Evolutionary conservation across 345 rosid genomes (phyloP).

Genomic region (Populus euphratica): DNA sequence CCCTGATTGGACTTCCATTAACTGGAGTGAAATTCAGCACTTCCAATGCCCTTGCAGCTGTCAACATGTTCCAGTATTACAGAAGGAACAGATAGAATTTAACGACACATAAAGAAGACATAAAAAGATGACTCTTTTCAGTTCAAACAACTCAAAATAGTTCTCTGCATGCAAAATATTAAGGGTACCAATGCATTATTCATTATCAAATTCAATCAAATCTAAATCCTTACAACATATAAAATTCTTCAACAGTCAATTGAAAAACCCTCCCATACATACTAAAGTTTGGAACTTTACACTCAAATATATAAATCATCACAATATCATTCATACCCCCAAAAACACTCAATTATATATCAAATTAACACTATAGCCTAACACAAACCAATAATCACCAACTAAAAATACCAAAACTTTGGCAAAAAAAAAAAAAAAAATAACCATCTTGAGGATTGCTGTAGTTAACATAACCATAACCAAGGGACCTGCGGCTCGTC

Average conservation of each 20-base stretch:
- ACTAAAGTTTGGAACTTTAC: background rate
- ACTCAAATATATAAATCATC: background rate
- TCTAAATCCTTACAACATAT: background rate
- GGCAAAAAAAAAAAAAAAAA: background rate
- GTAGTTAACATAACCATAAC: slow-evolving; percentile 87
- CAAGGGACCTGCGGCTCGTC: slow-evolving; percentile 72
- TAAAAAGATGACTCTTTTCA: background rate
- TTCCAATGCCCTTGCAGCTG: slow-evolving; percentile 89
- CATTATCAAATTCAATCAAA: background rate
- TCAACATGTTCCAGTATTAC: background rate
- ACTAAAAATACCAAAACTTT: background rate
- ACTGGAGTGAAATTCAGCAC: slow-evolving; percentile 69
- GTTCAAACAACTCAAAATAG: background rate
- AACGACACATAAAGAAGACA: background rate
- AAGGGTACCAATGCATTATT: background rate
- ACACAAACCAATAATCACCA: background rate
- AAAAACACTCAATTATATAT: background rate
- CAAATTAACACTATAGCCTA: background rate
- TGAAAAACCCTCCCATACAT: background rate
- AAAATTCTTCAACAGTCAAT: background rate
- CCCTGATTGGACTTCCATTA: slow-evolving; percentile 70
- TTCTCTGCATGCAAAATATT: background rate
- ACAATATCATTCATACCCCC: background rate
- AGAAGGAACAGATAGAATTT: background rate
- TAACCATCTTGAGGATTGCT: slow-evolving; percentile 71